Evolutionary conservation across 371 early-diverging fungal species (phyloP).

Genomic region (Mortierella sp.): DNA sequence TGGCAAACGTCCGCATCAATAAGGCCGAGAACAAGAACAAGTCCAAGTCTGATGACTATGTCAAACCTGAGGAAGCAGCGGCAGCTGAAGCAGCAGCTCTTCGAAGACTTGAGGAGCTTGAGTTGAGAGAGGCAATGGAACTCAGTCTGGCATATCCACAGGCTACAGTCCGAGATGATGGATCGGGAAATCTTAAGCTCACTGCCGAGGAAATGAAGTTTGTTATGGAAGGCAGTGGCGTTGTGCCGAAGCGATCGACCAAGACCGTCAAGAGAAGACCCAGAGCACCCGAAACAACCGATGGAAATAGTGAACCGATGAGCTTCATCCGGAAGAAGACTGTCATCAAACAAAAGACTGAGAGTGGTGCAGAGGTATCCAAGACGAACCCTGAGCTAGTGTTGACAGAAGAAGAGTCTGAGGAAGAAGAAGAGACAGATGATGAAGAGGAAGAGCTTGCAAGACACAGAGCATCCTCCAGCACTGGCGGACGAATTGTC

Average conservation of each 20-base stretch:
- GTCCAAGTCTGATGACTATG: not conserved
- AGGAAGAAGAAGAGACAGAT: slow-evolving; percentile 28
- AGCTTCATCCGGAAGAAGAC: slow-evolving; percentile 5
- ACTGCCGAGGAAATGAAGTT: slow-evolving; percentile 49
- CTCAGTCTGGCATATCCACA: slow-evolving; percentile 36
- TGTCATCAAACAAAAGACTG: too few species aligned
- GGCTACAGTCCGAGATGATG: not conserved
- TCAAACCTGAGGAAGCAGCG: slow-evolving; percentile 15
- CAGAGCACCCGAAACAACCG: slow-evolving; percentile 47
- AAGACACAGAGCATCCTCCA: slow-evolving; percentile 19
- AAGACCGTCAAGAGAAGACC: slow-evolving; percentile 32
- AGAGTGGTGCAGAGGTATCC: not conserved
- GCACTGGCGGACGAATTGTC: slow-evolving; percentile 29
- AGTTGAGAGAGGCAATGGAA: slow-evolving; percentile 43
- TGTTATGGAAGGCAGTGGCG: slow-evolving; percentile 33
- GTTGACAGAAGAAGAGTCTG: slow-evolving; percentile 32
- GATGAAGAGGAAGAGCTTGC: not conserved
- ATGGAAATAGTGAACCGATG: slow-evolving; percentile 4
- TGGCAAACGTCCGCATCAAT: slow-evolving; percentile 41
- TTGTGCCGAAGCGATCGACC: slow-evolving; percentile 46
- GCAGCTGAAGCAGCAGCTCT: slow-evolving; percentile 35
- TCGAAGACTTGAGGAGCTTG: slow-evolving; percentile 35
- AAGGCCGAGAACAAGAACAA: slow-evolving; percentile 29
- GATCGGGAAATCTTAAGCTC: slow-evolving; percentile 21
- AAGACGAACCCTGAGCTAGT: not conserved